These are phyloP conservation scores for Sporisorium sorghi DNA, from an alignment of 1,284 basidiomycete genomes.

Conservation along the genomic window DNA sequence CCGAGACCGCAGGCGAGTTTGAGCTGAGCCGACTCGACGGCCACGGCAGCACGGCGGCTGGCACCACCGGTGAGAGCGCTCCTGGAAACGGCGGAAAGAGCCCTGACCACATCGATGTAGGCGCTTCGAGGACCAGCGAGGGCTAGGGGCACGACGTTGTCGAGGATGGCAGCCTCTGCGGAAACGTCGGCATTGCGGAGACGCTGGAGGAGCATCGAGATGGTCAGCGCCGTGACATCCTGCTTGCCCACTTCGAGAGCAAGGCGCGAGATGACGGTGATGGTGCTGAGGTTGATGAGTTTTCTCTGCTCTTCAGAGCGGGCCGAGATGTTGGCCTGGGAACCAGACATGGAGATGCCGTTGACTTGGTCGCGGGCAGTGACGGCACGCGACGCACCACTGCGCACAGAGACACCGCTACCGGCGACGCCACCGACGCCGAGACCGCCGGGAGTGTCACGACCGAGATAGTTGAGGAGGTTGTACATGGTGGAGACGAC, in stretches of 20 bases:
- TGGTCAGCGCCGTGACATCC: slow-evolving; percentile 68
- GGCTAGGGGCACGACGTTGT: slow-evolving; percentile 89
- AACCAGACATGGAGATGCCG: slow-evolving; percentile 38
- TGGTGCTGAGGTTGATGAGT: slow-evolving; percentile 87
- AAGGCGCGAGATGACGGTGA: slow-evolving; percentile 70
- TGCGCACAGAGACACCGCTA: slow-evolving; percentile 72
- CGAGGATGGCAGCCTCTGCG: slow-evolving; percentile 89
- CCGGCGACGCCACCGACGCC: slow-evolving; percentile 70
- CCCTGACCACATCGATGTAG: slow-evolving; percentile 85
- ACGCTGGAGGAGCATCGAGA: slow-evolving; percentile 92
- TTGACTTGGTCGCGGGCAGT: slow-evolving; percentile 46
- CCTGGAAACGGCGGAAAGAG: slow-evolving; percentile 86
- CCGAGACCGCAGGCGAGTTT: slow-evolving; percentile 56
- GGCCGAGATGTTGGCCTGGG: slow-evolving; percentile 47
- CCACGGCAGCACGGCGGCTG: slow-evolving; percentile 64
- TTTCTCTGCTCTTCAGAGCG: slow-evolving; percentile 83
- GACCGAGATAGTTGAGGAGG: slow-evolving; percentile 88
- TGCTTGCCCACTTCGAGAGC: slow-evolving; percentile 60
- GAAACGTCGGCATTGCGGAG: slow-evolving; percentile 84
- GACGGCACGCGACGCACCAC: slow-evolving; percentile 70
- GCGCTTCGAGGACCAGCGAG: slow-evolving; percentile 80
- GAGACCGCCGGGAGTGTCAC: slow-evolving; percentile 73
- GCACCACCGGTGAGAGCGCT: slow-evolving; percentile 72
- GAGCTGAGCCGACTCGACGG: slow-evolving; percentile 58
- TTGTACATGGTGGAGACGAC: slow-evolving; percentile 96